Conservation (phyloP, 257 asterid genomes). For the Henckelia pumila region DNA sequence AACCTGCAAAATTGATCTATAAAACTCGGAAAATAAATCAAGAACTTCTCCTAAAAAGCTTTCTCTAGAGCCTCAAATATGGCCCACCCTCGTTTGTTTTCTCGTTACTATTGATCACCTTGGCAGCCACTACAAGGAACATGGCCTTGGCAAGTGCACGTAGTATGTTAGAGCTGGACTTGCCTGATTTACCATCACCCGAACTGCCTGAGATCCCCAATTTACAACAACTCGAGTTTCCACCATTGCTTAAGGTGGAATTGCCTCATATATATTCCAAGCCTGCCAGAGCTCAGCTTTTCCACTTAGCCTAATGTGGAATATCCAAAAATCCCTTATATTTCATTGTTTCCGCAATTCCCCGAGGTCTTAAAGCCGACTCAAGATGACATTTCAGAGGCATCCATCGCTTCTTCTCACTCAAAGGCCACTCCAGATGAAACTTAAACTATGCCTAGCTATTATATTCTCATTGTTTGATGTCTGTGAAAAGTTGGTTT, state of each 20-base stretch:
- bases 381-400: slow-evolving; percentile 9
- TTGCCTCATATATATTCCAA: background rate
- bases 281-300: no score
- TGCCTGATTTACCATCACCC: slow-evolving; percentile 26
- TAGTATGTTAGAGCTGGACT: slow-evolving; percentile 13
- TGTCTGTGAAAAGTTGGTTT: no score
- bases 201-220: slow-evolving; percentile 2
- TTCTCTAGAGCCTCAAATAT: background rate
- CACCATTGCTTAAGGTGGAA: slow-evolving; percentile 1
- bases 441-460: background rate
- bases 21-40: background rate
- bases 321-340: slow-evolving; percentile 20
- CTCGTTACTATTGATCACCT: slow-evolving; percentile 22
- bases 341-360: slow-evolving; percentile 17
- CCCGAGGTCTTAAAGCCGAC: slow-evolving; percentile 6
- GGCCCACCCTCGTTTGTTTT: slow-evolving; percentile 17
- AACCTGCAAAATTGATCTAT: background rate
- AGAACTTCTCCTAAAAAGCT: background rate
- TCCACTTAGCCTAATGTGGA: no score
- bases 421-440: slow-evolving; percentile 20
- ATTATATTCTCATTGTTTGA: background rate
- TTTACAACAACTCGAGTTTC: slow-evolving; percentile 1
- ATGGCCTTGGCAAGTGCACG: slow-evolving; percentile 25
- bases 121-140: slow-evolving; percentile 21
- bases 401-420: slow-evolving; percentile 16